These are phyloP conservation scores for Eimeria acervulina DNA, from an alignment of 169 alveolate species.

Conservation along the genomic window DNA sequence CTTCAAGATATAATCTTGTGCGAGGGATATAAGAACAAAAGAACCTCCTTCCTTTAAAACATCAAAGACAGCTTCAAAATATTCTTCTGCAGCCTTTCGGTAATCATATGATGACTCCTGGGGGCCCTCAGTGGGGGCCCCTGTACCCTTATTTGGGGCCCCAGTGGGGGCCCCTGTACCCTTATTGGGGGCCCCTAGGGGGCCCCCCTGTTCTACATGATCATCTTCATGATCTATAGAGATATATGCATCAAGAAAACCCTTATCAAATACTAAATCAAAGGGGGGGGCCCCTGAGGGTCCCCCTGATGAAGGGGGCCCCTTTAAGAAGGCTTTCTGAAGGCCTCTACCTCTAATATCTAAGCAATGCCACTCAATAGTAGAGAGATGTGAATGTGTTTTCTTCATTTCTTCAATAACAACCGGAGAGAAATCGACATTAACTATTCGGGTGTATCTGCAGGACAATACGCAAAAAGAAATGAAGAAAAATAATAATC, in stretches of 20 bases:
- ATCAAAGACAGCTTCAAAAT: constrained; percentile 20
- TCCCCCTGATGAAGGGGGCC: background rate
- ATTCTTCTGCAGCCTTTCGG: constrained; percentile 44
- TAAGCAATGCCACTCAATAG: constrained; percentile 51
- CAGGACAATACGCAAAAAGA: background rate
- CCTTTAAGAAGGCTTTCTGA: background rate
- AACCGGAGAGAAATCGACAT: constrained; percentile 63
- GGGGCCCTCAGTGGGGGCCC: background rate
- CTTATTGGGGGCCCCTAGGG: background rate
- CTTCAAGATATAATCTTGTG: no score
- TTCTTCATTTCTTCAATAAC: constrained; percentile 52
- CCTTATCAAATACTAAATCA: constrained; percentile 69
- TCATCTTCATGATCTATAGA: constrained; percentile 34
- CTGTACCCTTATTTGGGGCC: background rate
- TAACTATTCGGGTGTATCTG: constrained; percentile 37
- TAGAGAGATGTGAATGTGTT: background rate
- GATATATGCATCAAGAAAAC: constrained; percentile 57
- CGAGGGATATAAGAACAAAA: no score
- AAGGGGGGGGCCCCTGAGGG: constrained; percentile 54
- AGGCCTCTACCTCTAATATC: constrained; percentile 43
- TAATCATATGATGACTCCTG: constrained; percentile 23
- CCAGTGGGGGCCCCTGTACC: background rate
- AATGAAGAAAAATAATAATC: background rate
- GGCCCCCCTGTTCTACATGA: background rate
- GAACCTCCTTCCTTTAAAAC: constrained; percentile 55